Base-by-base conservation (phyloP, 805 yeast species). In the Cyberlindnera nakhonratchasimensis region DNA sequence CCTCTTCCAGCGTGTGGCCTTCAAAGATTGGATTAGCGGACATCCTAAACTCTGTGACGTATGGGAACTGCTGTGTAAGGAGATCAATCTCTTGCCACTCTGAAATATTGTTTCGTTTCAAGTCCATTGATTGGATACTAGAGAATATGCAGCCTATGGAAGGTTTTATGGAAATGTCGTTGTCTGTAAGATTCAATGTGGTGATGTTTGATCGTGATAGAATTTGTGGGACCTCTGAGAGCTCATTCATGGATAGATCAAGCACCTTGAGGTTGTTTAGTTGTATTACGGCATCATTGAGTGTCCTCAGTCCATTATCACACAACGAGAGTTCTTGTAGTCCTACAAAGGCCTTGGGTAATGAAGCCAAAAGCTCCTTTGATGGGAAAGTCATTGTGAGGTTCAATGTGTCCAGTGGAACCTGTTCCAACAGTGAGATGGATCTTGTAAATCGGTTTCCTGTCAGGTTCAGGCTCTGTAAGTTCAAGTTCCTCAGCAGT, bases 51-150 rank as follows among this genome's bases (percentile, higher is more conserved):
- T 71, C 66, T 2, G 43, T 38, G 7, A 86, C 54, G 8, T 61
- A 52, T 0, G 80, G 76, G 31, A 77, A 71, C 6, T 50, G 21
- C 0, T 37, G 33, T 3, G 57, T 50, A 2, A 82, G 37, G 0
- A 34, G n/a, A 43, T 80, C 86, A 3, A 84, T 56, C 18, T 61
- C 69, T 0, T 46, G 33, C 82, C 86, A 83, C 0, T 53, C 28
- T 0, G 46, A 20, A 2, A 86, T 65, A 0, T 48, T 28, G 53
- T 84, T 85, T 44, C 66, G 47, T 13, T 84, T 61, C 8, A 86
- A 37, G 53, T 84, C 82, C 2, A 86, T 55, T 0, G 46, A 32
- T 12, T 13, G 31, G 3, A 71, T 37, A 9, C 42, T 32, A 4
- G 25, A 17, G n/a, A 31, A 35, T 18, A 18, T 33, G 1, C n/a